phyloP scores from a whole-genome alignment of 164 flowering plant genomes.

The Cinnamomum micranthum region DNA sequence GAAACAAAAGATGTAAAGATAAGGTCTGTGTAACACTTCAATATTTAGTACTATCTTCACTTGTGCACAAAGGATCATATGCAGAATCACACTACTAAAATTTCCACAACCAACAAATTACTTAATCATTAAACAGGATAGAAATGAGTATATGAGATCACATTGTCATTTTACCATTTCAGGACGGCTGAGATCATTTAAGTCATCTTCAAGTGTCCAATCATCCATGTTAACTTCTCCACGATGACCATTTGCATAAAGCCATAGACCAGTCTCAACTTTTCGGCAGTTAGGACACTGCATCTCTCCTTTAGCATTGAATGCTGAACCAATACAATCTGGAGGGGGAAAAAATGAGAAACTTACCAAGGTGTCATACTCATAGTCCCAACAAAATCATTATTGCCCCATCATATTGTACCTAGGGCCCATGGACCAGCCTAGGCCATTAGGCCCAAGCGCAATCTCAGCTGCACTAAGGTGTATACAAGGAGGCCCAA shows the following conservation, averaged over 20 bases:
- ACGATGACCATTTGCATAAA: constrained; percentile 55
- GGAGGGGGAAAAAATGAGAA: constrained; percentile 21
- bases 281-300: constrained; percentile 88
- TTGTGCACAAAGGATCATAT: no score
- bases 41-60: no score
- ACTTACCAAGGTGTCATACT: neutral
- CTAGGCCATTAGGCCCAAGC: no score
- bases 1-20: no score
- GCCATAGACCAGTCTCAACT: constrained; percentile 83
- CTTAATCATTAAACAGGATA: neutral
- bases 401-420: neutral
- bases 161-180: constrained; percentile 51
- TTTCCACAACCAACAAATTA: neutral
- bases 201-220: constrained; percentile 62
- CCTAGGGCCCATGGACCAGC: neutral
- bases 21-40: no score
- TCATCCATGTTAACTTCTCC: constrained; percentile 63
- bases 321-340: constrained; percentile 92
- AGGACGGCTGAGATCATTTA: constrained; percentile 61
- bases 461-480: no score
- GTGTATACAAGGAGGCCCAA: no score
- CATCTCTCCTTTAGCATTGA: constrained; percentile 73
- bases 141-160: neutral
- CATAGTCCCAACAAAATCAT: neutral
- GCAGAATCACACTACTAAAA: neutral